Conservation (phyloP, 1,284 basidiomycete genomes). For the Cutaneotrichosporon curvatum region DNA sequence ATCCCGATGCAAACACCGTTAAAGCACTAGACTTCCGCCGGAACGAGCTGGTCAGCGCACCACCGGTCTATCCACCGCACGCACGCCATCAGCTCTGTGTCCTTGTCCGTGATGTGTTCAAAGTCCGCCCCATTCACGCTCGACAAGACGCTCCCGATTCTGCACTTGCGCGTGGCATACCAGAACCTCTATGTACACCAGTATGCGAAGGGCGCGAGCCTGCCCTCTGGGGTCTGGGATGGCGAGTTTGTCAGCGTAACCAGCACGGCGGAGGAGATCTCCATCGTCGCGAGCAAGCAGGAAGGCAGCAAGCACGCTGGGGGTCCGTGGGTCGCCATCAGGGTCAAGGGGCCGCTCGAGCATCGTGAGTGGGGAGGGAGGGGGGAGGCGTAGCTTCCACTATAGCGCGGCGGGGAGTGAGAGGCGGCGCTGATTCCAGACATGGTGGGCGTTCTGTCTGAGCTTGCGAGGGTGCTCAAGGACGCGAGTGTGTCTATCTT, state of each 20-base stretch:
- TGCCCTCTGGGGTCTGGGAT: conserved; percentile 26
- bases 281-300: conserved; percentile 51
- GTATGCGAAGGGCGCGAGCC: conserved; percentile 17
- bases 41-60: too few species aligned
- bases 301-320: conserved; percentile 45
- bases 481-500: conserved; percentile 55
- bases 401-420: too few species aligned
- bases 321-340: conserved; percentile 50
- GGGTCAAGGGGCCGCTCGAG: conserved; percentile 60
- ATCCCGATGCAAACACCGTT: too few species aligned
- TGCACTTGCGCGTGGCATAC: conserved; percentile 48
- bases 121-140: conserved; percentile 1
- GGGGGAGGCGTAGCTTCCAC: too few species aligned
- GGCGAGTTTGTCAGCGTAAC: conserved; percentile 55
- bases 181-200: conserved; percentile 53
- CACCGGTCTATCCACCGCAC: too few species aligned
- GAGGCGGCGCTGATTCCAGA: conserved; percentile 22
- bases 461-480: conserved; percentile 56
- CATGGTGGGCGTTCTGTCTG: conserved; percentile 58
- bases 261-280: conserved; percentile 56
- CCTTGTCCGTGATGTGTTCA: too few species aligned
- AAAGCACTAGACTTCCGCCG: too few species aligned
- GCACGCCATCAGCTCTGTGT: too few species aligned
- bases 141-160: conserved; percentile 20
- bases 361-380: conserved; percentile 50